A percentile compares a stretch with the other conserved stretches of the same genome.
phyloP scores from a whole-genome alignment of 768 basidiomycete species.

The Termitomyces sp. region DNA sequence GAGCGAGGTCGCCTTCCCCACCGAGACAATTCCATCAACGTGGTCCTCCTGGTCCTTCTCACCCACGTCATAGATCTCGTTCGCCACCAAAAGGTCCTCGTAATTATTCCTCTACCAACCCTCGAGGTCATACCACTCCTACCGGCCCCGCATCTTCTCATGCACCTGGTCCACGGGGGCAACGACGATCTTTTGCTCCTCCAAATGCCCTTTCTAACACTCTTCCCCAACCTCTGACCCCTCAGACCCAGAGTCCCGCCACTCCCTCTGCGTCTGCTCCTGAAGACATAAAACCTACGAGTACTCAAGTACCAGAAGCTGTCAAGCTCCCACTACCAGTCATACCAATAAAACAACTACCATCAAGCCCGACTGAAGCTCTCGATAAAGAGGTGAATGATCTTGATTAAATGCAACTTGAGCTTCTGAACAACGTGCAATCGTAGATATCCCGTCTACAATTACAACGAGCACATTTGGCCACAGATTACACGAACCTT shows the following conservation, averaged over 20 bases:
- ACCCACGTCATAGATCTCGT: slow-evolving; percentile 20
- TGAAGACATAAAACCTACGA: slow-evolving; percentile 1
- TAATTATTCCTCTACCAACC: slow-evolving; percentile 9
- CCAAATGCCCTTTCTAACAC: background rate
- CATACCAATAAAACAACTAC: slow-evolving; percentile 24
- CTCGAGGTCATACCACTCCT: slow-evolving; percentile 15
- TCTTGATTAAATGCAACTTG: background rate
- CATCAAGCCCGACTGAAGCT: slow-evolving; percentile 22
- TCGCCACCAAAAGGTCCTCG: slow-evolving; percentile 40
- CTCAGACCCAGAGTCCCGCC: slow-evolving; percentile 4
- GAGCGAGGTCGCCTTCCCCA: slow-evolving; percentile 18
- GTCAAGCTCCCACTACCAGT: slow-evolving; percentile 17
- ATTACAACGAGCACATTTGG: slow-evolving; percentile 32
- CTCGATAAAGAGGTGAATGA: slow-evolving; percentile 16
- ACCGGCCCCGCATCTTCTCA: slow-evolving; percentile 15
- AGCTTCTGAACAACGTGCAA: background rate
- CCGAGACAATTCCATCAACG: slow-evolving; percentile 19
- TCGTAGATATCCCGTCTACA: slow-evolving; percentile 29
- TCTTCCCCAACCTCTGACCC: background rate
- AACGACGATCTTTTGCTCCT: slow-evolving; percentile 15
- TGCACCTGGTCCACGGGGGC: slow-evolving; percentile 14
- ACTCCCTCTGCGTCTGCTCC: background rate
- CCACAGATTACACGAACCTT: slow-evolving; percentile 33
- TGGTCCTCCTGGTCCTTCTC: slow-evolving; percentile 11
- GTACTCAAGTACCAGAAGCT: background rate